Conservation (phyloP, 257 asterid genomes). For the Solanum habrochaites region DNA sequence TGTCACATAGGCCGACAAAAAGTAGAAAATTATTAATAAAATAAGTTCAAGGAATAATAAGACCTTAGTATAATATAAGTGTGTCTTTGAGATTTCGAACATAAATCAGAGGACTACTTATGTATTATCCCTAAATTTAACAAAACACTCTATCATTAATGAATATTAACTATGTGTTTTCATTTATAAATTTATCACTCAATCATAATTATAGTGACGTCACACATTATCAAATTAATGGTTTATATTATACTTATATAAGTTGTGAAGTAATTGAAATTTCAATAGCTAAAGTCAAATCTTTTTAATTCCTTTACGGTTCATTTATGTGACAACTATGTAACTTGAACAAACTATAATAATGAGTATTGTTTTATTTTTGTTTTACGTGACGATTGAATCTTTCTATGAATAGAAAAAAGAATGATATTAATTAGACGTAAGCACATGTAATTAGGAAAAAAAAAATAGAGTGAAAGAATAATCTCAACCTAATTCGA, state of each 20-base stretch:
- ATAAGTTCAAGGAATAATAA: no score
- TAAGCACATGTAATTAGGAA: neutral
- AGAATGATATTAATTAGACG: neutral
- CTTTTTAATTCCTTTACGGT: neutral
- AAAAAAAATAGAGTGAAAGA: neutral
- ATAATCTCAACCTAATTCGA: neutral
- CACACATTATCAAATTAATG: neutral
- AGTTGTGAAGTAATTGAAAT: neutral
- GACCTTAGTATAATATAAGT: accelerated
- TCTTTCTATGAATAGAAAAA: neutral
- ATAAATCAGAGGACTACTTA: accelerated
- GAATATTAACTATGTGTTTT: neutral
- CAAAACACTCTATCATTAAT: no score
- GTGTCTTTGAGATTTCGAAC: no score
- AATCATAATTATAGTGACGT: neutral
- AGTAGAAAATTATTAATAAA: no score
- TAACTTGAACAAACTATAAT: neutral
- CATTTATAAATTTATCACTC: neutral
- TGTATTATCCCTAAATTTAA: no score
- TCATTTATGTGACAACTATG: neutral
- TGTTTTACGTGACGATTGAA: neutral
- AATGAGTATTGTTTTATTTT: neutral
- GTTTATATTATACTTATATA: neutral
- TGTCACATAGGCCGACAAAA: accelerated
- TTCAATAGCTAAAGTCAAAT: neutral